phyloP scores from a whole-genome alignment of 306 rosid genomes.

The Rubus idaeus region DNA sequence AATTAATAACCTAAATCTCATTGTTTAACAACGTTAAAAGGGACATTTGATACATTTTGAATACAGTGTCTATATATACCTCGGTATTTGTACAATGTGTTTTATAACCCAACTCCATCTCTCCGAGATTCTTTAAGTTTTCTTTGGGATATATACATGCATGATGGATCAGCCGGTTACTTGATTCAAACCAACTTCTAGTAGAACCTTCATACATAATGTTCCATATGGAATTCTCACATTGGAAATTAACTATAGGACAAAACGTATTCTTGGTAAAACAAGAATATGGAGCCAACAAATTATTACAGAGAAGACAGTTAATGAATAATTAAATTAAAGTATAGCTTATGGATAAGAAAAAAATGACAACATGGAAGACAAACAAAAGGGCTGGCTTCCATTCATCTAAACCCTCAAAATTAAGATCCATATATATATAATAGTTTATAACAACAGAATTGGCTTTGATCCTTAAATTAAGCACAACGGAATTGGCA shows the following conservation, averaged over 20 bases:
- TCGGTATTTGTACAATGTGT: neutral
- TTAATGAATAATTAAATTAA: neutral
- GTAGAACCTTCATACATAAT: neutral
- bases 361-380: neutral
- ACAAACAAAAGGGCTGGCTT: conserved; percentile 3
- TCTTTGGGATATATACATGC: no score
- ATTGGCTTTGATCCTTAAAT: neutral
- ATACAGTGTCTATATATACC: no score
- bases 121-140: no score
- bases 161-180: neutral
- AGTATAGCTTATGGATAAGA: neutral
- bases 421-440: neutral
- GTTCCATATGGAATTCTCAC: conserved; percentile 1
- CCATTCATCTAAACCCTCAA: conserved; percentile 2
- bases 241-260: neutral
- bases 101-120: neutral
- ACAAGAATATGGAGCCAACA: neutral
- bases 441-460: neutral
- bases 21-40: neutral
- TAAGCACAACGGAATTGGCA: neutral
- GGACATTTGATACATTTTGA: neutral
- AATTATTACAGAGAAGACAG: neutral
- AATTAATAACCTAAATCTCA: no score
- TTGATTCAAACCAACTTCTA: neutral
- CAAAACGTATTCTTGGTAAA: neutral